phyloP scores from a whole-genome alignment of 169 alveolate species.

The Neospora caninum region DNA sequence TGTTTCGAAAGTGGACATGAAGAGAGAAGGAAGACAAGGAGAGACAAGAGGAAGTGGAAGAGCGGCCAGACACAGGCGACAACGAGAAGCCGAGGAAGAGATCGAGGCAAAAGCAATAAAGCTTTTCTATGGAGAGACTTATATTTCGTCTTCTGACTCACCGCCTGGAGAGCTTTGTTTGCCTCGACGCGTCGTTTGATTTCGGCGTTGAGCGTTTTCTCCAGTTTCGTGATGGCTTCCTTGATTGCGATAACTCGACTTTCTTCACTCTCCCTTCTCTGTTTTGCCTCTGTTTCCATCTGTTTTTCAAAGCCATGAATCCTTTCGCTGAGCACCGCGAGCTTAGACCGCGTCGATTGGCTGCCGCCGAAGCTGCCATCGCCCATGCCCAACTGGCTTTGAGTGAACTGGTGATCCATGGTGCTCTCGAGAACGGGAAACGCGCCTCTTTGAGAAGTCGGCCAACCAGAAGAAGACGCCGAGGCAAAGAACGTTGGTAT shows the following conservation, averaged over 20 bases:
- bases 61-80: no score
- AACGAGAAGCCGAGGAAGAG: no score
- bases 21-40: no score
- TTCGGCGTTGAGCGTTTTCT: slow-evolving; percentile 66
- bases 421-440: background rate
- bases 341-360: slow-evolving; percentile 57
- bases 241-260: slow-evolving; percentile 39
- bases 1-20: no score
- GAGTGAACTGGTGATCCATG: slow-evolving; percentile 26
- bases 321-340: slow-evolving; percentile 57
- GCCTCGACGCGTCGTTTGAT: slow-evolving; percentile 71
- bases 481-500: no score
- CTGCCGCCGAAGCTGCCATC: slow-evolving; percentile 13
- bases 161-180: slow-evolving; percentile 67
- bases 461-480: no score
- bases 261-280: slow-evolving; percentile 69
- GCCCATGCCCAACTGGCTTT: background rate
- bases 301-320: slow-evolving; percentile 64
- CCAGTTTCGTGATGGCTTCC: slow-evolving; percentile 66
- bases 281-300: slow-evolving; percentile 58
- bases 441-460: no score
- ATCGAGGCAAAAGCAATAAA: no score
- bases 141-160: background rate
- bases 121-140: no score
- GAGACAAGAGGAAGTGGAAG: no score